Evolutionary conservation across 2,329 filamentous ascomycete genomes (phyloP), one percentile per base, ranked within the genome.

Genomic region (Mycosphaerella arachidis): DNA sequence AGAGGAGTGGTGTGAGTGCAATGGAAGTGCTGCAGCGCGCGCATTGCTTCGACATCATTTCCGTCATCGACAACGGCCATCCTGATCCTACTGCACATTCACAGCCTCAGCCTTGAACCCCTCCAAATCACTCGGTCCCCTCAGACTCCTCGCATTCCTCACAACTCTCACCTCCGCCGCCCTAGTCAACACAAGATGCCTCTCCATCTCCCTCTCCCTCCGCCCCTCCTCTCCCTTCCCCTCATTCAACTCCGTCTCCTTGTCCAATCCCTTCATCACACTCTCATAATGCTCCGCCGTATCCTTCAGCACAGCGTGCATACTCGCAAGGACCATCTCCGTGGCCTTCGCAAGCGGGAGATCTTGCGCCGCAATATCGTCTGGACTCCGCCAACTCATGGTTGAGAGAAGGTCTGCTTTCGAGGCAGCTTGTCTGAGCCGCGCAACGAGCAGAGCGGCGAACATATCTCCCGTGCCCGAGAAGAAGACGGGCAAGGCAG

Each of bases 391-490:
- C 94, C 94, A 99, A 62, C 86, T 86, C 6, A 78, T 75, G 2
- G 76, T 83, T 7, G 78, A 72, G 16, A 79, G 75, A 4, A 96
- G 76, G 64, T 71, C 71, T 0, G 78, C 77, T 3, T 76, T 76
- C 55, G 79, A 75, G 1, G 91, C 88, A 29, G 91, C 92, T 78
- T 97, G 91, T 59, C 93, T 87, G 71, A 99, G 86, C 31, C 93
- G 86, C 45, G 90, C 90, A 1, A 96, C 86, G 72, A 91, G 92
- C 50, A 99, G 82, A 7, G 93, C 93, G 31, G 92, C 93, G 72
- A 99, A 97, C 93, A 99, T 97, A 78, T 99, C 94, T 51, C 94
- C 94, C 0, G 95, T 97, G 45, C 94, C 94, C 68, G 89, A 92
- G 77, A 97, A 99, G 81, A 94, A 96, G 76, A 92, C 90, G 72